These are phyloP conservation scores for Suillus clintonianus DNA, from an alignment of 768 basidiomycete genomes.

Conservation along the genomic window DNA sequence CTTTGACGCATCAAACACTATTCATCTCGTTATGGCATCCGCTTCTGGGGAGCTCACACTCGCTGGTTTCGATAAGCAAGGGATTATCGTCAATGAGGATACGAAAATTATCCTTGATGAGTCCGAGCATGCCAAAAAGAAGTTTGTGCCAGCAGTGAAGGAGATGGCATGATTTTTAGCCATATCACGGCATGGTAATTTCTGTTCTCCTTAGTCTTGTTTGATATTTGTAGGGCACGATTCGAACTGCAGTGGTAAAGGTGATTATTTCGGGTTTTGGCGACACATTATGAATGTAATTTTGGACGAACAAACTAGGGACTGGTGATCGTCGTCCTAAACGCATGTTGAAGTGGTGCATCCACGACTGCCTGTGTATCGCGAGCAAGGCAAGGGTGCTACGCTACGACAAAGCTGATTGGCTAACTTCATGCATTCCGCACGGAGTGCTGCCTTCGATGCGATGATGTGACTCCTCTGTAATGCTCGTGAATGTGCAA, in stretches of 20 bases:
- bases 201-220: not conserved
- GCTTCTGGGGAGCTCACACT: not conserved
- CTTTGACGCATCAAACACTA: not conserved
- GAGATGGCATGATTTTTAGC: too few species aligned
- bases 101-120: not conserved
- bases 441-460: not conserved
- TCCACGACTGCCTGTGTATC: too few species aligned
- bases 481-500: too few species aligned
- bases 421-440: not conserved
- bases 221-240: not conserved
- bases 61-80: not conserved
- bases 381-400: too few species aligned
- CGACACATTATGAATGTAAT: not conserved
- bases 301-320: not conserved
- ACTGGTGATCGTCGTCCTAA: not conserved
- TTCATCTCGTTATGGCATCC: not conserved
- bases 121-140: not conserved
- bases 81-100: not conserved
- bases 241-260: not conserved
- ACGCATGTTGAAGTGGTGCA: too few species aligned
- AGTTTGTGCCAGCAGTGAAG: not conserved
- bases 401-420: too few species aligned
- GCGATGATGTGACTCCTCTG: not conserved
- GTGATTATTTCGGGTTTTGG: not conserved
- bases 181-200: too few species aligned